Base-by-base conservation (phyloP, 2,329 filamentous ascomycete species). In the Fusarium coffeatum region DNA sequence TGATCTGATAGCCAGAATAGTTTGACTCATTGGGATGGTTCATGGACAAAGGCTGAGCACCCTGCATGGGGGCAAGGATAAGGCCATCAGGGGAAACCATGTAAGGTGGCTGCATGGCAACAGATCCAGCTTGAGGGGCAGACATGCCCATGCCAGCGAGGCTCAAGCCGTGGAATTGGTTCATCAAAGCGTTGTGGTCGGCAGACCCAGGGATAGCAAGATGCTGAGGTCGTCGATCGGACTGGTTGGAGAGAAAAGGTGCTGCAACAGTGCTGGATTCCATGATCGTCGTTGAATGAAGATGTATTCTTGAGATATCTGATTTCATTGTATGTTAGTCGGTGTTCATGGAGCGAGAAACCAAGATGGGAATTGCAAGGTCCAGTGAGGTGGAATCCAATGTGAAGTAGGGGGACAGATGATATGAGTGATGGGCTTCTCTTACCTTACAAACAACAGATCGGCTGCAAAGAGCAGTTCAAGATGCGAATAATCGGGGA, bases 51-150 rank as follows among this genome's bases (percentile, higher is more conserved):
- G 77, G 76, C 49, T 80, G 80, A 7, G 76, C 73, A 25, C 74
- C 64, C 23, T 76, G 72, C 69, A 82, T 77, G 23, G 80, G 77
- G 45, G 80, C 76, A 40, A 83, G 73, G 47, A 82, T 74, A 48
- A 81, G 78, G 25, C 80, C 79, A 64, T 83, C 81, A 12, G 80
- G 72, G 32, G 77, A 76, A 51, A 83, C 62, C 73, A 83, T 76
- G 71, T 80, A 82, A 3, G 78, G 70, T 30, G 78, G 75, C 12
- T 72, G 76, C 54, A 78, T 78, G n/a, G 74, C 78, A 68, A 82
- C 72, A 42, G 78, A 76, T 30, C 78, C 69, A 11, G 74, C 70
- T 34, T 71, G 72, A 74, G 65, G 73, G 76, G 45, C 47, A 28
- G 75, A 69, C 72, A 81, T 79, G 55, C 74, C 70, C 69, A 81